These are phyloP conservation scores for Dactylonectria estremocensis DNA, from an alignment of 2,329 filamentous ascomycete genomes.

Conservation along the genomic window DNA sequence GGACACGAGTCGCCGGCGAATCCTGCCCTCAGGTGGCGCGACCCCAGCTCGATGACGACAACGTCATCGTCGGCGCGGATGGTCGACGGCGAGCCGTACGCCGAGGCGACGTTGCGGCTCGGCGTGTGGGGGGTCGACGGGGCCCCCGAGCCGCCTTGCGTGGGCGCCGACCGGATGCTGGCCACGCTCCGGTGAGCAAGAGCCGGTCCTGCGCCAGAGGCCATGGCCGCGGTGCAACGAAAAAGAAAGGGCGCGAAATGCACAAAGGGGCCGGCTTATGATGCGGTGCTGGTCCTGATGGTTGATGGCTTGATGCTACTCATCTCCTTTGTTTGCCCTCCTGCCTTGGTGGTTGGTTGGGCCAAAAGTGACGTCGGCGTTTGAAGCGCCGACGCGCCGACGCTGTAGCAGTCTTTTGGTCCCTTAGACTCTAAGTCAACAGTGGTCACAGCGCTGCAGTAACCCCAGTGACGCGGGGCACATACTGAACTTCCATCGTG, in stretches of 20 bases:
- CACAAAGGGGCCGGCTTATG: not conserved
- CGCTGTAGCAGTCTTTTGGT: too few species aligned
- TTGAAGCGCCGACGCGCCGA: constrained; percentile 50
- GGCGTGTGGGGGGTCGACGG: constrained; percentile 74
- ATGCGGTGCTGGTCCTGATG: constrained; percentile 16
- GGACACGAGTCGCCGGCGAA: constrained; percentile 88
- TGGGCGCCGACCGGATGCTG: constrained; percentile 66
- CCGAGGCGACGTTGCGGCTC: constrained; percentile 66
- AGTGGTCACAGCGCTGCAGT: constrained; percentile 34
- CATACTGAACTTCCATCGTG: constrained; percentile 31
- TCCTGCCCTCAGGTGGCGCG: constrained; percentile 83
- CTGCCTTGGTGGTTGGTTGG: constrained; percentile 42
- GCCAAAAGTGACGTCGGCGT: constrained; percentile 41
- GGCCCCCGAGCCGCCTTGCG: constrained; percentile 51
- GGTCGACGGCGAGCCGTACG: constrained; percentile 72
- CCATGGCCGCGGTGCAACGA: constrained; percentile 56
- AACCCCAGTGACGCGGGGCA: constrained; percentile 52
- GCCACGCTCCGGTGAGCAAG: constrained; percentile 73
- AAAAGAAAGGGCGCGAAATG: too few species aligned
- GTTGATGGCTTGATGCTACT: constrained; percentile 20
- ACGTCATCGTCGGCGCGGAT: constrained; percentile 86
- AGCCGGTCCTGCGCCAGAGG: constrained; percentile 59
- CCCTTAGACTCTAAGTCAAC: constrained; percentile 44
- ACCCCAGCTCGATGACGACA: constrained; percentile 86
- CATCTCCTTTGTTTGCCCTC: constrained; percentile 34